Evolutionary conservation across 768 basidiomycete genomes (phyloP).

Genomic region (Lentinula detonsa): DNA sequence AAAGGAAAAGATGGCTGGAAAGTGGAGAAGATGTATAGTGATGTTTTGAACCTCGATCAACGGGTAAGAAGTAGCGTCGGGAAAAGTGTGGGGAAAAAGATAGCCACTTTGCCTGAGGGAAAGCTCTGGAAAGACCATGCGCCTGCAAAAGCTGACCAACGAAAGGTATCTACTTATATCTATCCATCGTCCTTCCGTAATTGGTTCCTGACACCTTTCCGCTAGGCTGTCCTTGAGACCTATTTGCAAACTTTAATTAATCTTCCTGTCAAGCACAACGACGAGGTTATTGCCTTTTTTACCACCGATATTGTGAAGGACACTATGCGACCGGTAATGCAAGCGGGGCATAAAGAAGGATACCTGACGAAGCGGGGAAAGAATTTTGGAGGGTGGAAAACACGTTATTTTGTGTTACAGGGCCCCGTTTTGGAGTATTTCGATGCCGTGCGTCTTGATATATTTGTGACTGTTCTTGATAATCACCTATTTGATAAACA

Average conservation of each 20-base stretch:
- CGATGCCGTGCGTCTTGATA: conserved; percentile 68
- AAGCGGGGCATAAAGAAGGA: conserved; percentile 86
- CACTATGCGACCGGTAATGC: conserved; percentile 68
- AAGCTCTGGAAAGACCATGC: conserved; percentile 96
- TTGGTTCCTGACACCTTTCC: conserved; percentile 9
- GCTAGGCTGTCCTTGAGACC: conserved; percentile 67
- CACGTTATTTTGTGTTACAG: conserved; percentile 89
- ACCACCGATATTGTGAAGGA: conserved; percentile 83
- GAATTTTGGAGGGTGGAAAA: conserved; percentile 98
- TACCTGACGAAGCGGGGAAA: conserved; percentile 95
- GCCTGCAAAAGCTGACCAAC: conserved; percentile 92
- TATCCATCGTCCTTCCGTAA: conserved; percentile 4
- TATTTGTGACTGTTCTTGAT: conserved; percentile 7
- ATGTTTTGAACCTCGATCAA: conserved; percentile 84
- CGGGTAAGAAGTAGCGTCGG: conserved; percentile 63
- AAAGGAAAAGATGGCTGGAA: conserved; percentile 70
- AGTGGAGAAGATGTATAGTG: conserved; percentile 91
- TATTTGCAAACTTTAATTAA: conserved; percentile 83
- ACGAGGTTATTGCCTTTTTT: conserved; percentile 88
- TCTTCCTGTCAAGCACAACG: conserved; percentile 80
- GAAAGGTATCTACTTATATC: conserved; percentile 54
- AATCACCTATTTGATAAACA: conserved; percentile 19
- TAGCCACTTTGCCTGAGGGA: conserved; percentile 81
- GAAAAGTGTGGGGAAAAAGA: conserved; percentile 70
- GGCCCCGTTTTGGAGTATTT: conserved; percentile 92